Evolutionary conservation across 441 rosid species (phyloP).

Genomic region (Adansonia grandidieri): DNA sequence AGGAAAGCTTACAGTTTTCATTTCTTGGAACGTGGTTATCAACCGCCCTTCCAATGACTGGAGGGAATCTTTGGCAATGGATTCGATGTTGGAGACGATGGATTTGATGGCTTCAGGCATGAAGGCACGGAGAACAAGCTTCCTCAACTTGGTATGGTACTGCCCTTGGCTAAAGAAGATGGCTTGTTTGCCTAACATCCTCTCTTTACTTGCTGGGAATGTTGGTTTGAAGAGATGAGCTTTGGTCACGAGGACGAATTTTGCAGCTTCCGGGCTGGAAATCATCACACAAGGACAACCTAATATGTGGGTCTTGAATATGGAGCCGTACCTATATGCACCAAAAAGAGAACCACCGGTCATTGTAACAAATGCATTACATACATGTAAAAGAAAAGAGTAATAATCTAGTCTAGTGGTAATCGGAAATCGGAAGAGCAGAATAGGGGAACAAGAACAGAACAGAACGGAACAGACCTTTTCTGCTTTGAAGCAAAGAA

Average conservation of each 20-base stretch:
- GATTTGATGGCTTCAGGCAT: conserved; percentile 65
- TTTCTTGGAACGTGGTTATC: conserved; percentile 80
- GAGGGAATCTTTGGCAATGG: conserved; percentile 59
- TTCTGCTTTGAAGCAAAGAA: conserved; percentile 81
- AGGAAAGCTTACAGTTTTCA: conserved; percentile 74
- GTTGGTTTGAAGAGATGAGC: conserved; percentile 94
- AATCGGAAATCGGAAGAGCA: too few species aligned
- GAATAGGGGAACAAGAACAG: too few species aligned
- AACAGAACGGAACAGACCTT: conserved; percentile 53
- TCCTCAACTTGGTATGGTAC: conserved; percentile 77
- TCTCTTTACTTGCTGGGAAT: conserved; percentile 92
- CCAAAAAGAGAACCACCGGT: too few species aligned
- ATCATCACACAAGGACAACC: conserved; percentile 98
- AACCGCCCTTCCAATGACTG: conserved; percentile 57
- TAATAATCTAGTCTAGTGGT: too few species aligned
- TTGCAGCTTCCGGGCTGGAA: conserved; percentile 91
- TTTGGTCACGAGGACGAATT: conserved; percentile 76
- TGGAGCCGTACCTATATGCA: conserved; percentile 83
- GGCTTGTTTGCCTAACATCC: conserved; percentile 94
- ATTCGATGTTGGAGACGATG: conserved; percentile 61
- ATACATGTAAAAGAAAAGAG: not conserved
- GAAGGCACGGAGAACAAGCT: conserved; percentile 92
- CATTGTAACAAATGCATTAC: conserved; percentile 3
- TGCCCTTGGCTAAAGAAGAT: conserved; percentile 93
- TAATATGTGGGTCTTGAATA: conserved; percentile 87